Base-by-base conservation (phyloP, 768 basidiomycete genomes). In the Leccinum longicurvipes region DNA sequence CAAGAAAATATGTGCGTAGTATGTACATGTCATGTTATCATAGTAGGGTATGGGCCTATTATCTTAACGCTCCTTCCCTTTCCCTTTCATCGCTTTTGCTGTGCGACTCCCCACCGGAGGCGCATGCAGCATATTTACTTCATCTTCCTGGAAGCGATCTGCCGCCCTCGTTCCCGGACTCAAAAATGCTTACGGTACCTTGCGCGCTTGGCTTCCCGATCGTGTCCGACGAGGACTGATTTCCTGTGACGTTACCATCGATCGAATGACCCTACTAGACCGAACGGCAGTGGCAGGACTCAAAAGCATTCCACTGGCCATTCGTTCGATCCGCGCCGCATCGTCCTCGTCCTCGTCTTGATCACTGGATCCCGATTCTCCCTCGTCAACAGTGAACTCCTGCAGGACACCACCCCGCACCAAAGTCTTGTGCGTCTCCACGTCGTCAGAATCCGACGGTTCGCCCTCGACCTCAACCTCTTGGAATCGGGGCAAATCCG, bases 401-500 rank as follows among this genome's bases (percentile, higher is more conserved):
- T 57, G 23, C 15, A 1, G 27, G 6, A 39, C 14, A 11, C 7
- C 15, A 15, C 17, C 53, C n/a, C 34, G 50, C 12, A 58, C 28
- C 51, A 72, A 55, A 1, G 41, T 31, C 3, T 23, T 52, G 28
- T 71, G 67, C 5, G 61, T 71, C 47, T 72, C 69, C 29, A 53
- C 62, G 27, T 71, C 69, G 44, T 72, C 71, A 15, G 67, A 69
- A 29, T 72, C 69, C 3, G 59, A 60, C 17, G 67, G 61, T 8
- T 55, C 50, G 27, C n/a, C 44, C 27, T 4, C 50, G 10, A 53
- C 39, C 6, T 62, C 53, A 3, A 62, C 3, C 1, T 53, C 58
- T 34, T 68, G 58, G 42, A 15, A 59, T 10, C 19, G 59, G 4
- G 62, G 58, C 12, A 65, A 19, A 19, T 25, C 48, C 0, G 39